These are phyloP conservation scores for Loxodes magnus DNA, from an alignment of 73 alveolate species.

Conservation along the genomic window DNA sequence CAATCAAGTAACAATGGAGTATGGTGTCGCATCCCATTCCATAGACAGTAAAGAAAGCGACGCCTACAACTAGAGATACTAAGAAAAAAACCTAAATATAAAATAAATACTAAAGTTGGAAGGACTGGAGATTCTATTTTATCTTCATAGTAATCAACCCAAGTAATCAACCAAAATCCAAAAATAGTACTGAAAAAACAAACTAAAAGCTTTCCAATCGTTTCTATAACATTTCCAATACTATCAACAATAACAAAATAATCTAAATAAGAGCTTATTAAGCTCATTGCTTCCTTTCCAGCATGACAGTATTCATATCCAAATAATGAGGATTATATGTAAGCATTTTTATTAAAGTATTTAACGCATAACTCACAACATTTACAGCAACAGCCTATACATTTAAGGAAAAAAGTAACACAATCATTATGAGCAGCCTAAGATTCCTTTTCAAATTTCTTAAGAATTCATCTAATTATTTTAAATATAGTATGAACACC, in stretches of 20 bases:
- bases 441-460: too few species aligned
- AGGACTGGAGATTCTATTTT: constrained; percentile 70
- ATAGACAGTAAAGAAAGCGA: constrained; percentile 68
- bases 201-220: constrained; percentile 75
- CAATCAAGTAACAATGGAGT: constrained; percentile 71
- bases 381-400: constrained; percentile 70
- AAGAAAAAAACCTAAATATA: constrained; percentile 38
- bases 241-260: constrained; percentile 67
- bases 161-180: constrained; percentile 64
- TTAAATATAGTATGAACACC: too few species aligned
- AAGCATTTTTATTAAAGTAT: constrained; percentile 83
- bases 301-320: constrained; percentile 84
- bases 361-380: constrained; percentile 76
- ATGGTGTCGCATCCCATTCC: constrained; percentile 84
- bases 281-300: constrained; percentile 79
- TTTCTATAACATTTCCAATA: constrained; percentile 78
- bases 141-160: constrained; percentile 52
- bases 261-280: constrained; percentile 76
- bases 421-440: too few species aligned
- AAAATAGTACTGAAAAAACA: constrained; percentile 58
- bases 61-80: constrained; percentile 63
- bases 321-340: constrained; percentile 81
- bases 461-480: too few species aligned
- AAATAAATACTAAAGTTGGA: constrained; percentile 29
- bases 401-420: constrained; percentile 43